phyloP scores from a whole-genome alignment of 139 green algal genomes.

The Chlorella ohadii region DNA sequence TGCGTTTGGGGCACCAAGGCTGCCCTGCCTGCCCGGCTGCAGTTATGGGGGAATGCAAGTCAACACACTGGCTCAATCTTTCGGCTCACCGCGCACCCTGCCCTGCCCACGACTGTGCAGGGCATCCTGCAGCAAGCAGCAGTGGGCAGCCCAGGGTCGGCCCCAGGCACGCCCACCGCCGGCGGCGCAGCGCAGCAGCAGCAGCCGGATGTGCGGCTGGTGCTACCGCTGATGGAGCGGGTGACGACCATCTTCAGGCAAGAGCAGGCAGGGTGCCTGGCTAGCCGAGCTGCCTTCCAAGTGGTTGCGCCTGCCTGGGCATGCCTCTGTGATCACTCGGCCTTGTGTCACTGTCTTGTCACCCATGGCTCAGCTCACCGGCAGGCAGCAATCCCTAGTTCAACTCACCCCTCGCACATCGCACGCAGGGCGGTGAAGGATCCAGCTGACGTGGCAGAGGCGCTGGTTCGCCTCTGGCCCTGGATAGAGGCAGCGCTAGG shows the following conservation, averaged over 20 bases:
- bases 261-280: too few species aligned
- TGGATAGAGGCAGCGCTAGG: slow-evolving; percentile 53
- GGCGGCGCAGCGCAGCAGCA: background rate
- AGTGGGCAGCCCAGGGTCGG: background rate
- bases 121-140: slow-evolving; percentile 20
- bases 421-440: slow-evolving; percentile 39
- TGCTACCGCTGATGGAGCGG: slow-evolving; percentile 71
- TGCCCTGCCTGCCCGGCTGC: too few species aligned
- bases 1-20: too few species aligned
- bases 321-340: too few species aligned
- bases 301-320: too few species aligned
- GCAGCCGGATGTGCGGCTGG: slow-evolving; percentile 1
- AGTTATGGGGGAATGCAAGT: too few species aligned
- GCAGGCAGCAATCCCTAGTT: too few species aligned
- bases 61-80: too few species aligned
- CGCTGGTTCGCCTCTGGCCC: slow-evolving; percentile 58
- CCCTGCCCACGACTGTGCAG: background rate
- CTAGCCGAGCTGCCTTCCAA: too few species aligned
- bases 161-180: slow-evolving; percentile 23
- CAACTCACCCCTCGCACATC: background rate
- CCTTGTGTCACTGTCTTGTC: too few species aligned
- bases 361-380: too few species aligned
- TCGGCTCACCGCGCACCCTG: too few species aligned
- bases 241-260: slow-evolving; percentile 69
- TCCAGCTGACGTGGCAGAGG: slow-evolving; percentile 47